A percentile compares a stretch with the other conserved stretches of the same genome.
These are phyloP conservation scores for Cystobasidium tubakii DNA, from an alignment of 768 basidiomycete species.

Conservation along the genomic window DNA sequence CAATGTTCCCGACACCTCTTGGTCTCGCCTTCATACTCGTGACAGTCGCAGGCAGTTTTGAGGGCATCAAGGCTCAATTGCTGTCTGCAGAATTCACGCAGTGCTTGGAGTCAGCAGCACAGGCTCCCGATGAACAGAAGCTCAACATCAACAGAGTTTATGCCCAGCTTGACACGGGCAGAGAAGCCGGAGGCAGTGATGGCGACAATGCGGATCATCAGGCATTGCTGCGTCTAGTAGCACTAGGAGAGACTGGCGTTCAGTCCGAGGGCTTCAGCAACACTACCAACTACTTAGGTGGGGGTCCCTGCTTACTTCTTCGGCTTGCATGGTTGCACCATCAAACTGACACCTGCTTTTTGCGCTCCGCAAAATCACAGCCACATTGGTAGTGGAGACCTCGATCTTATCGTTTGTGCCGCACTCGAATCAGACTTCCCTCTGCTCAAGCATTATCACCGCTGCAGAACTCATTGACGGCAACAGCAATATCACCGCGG, in stretches of 20 bases:
- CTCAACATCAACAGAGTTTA: conserved; percentile 25
- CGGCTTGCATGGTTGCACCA: background rate
- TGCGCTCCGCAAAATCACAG: background rate
- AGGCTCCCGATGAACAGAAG: conserved; percentile 16
- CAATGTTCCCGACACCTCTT: background rate
- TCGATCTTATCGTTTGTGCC: conserved; percentile 32
- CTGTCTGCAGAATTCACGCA: conserved; percentile 17
- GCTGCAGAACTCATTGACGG: background rate
- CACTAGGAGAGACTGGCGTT: conserved; percentile 8
- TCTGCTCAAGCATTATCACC: conserved; percentile 32
- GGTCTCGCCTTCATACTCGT: background rate
- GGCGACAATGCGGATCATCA: conserved; percentile 4
- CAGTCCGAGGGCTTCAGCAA: conserved; percentile 26
- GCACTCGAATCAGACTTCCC: conserved; percentile 29
- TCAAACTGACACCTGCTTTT: background rate
- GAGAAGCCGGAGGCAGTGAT: background rate
- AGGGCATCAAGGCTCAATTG: conserved; percentile 2
- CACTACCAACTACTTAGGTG: conserved; percentile 30
- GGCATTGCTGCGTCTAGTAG: conserved; percentile 27
- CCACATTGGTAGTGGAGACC: conserved; percentile 34
- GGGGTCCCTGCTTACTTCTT: background rate
- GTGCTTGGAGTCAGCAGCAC: background rate
- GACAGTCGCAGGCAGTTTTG: background rate
- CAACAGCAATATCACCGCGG: conserved; percentile 24
- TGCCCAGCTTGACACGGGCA: conserved; percentile 23